Evolutionary conservation across 2,329 filamentous ascomycete genomes (phyloP), one percentile per base, ranked within the genome.

Genomic region (Penicillium fuscoglaucum): DNA sequence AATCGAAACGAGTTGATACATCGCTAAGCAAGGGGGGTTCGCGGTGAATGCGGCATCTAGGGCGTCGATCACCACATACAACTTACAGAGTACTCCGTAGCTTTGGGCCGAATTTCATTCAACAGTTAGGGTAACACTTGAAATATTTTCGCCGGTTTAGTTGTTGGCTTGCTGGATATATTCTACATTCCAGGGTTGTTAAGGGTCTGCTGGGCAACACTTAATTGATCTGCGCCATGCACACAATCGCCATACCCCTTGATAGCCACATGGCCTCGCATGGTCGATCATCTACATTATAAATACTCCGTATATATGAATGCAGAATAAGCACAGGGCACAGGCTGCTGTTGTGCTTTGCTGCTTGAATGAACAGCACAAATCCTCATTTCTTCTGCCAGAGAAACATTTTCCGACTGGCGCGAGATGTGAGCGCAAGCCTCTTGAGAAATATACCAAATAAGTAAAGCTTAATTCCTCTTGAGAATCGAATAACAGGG

Each of bases 21-120:
- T 64, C 61, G 10, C 31, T 44, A 60, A 24, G 63, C 49, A 65
- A 65, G 61, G 61, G 61, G 61, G 60, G 26, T 40, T 54, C 10
- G 21, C 7, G 12, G 37, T 29, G 19, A 50, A 44, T 50, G 35
- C 35, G 45, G 47, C 4, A 28, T 47, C 49, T 46, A 15, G n/a
- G 29, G 44, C n/a, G 50, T 48, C 35, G 50, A 54, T 57, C 41
- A 24, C 28, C 28, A 50, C n/a, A 10, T 31, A 24, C n/a, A 28
- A 24, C n/a, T 5, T 6, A 33, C 12, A 33, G 31, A 33, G 12
- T 33, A 33, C 12, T 33, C 31, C 5, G 5, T 40, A 24, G 19
- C 31, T 26, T 26, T 24, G 31, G 13, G 7, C 12, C 13, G 8
- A 33, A 37, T 33, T 24, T 19, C 6, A 17, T 19, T 15, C 24